Evolutionary conservation across 306 rosid species (phyloP).

Genomic region (apple (Malus domestica)): ASM211411v1 NC_041796.1:4795001-4795500

Average conservation of each 20-base stretch:
- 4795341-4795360: conserved; percentile 84
- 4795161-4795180: conserved; percentile 73
- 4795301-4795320: conserved; percentile 98
- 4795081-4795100: conserved; percentile 59
- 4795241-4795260: neutral
- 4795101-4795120: conserved; percentile 84
- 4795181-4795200: conserved; percentile 49
- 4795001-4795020: conserved; percentile 79
- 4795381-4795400: conserved; percentile 74
- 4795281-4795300: conserved; percentile 84
- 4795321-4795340: conserved; percentile 96
- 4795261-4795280: conserved; percentile 36
- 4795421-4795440: neutral
- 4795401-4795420: conserved; percentile 55
- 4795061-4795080: conserved; percentile 86
- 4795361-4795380: conserved; percentile 96
- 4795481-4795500: neutral
- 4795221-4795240: no score
- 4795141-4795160: conserved; percentile 99
- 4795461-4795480: conserved; percentile 32
- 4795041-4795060: conserved; percentile 99
- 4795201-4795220: neutral
- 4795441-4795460: conserved; percentile 13
- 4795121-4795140: conserved; percentile 95
- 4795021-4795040: conserved; percentile 90